Base-by-base conservation (phyloP, 176 grass and related monocot genomes). In the Carex pumila region DNA sequence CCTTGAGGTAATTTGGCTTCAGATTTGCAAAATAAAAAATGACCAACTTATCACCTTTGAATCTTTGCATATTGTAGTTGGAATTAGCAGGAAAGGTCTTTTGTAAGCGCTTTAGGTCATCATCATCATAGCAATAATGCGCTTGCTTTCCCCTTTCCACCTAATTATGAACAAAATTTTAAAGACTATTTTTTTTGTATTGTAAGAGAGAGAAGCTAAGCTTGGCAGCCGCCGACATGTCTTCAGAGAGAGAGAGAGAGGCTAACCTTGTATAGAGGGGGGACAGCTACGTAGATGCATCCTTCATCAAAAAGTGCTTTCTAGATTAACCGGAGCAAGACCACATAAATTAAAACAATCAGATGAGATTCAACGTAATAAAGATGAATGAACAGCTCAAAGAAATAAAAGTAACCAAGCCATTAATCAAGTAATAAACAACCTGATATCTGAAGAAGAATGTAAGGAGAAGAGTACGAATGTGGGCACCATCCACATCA, bases 401-500 rank as follows among this genome's bases (percentile, higher is more conserved):
- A 29, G 62, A 66, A 53, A 77, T 36, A 19, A 59, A 68, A 84
- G 56, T 79, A 31, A 79, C 57, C 37, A 84, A 47, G n/a, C 39
- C 14, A 66, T 12, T 1, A 70, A 18, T 12, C 74, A 30, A 65
- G 10, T 71, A 47, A 73, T 61, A 10, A 88, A 71, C 12, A 81
- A 99, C 96, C 88, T 99, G 96, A 86, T 94, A 99, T 95, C 96
- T 95, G 90, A 93, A 99, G 90, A 99, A 99, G 90, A 95, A 99
- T 63, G 93, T 99, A 84, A 99, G 89, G 47, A 99, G 91, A 65
- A 99, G 93, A 66, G 96, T 99, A 47, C 96, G 86, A 29, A 99
- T 99, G 85, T 99, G 96, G 25, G 96, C 93, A 69, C 93, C 93
- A 85, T 99, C 96, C 78, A 99, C 96, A 90, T 99, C 96, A 84